phyloP scores from a whole-genome alignment of 495 filamentous ascomycete genomes.

The Neurospora sp. region DNA sequence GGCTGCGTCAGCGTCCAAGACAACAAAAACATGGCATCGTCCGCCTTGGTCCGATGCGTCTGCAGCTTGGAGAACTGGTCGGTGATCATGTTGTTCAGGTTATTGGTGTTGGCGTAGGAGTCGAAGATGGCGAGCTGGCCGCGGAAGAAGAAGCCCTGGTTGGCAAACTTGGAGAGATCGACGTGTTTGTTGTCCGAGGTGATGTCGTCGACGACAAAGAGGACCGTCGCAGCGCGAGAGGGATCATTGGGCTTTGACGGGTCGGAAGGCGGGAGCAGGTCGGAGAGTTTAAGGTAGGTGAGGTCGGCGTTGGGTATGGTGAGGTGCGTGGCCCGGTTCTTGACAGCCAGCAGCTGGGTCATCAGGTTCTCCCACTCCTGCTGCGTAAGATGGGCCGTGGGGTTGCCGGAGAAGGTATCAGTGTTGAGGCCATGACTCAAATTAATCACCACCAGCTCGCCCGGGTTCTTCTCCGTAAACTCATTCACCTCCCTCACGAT shows the following conservation, averaged over 20 bases:
- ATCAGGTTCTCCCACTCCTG: neutral
- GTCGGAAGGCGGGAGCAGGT: neutral
- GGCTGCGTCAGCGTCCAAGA: constrained; percentile 1
- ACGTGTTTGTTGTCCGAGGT: neutral
- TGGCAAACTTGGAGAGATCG: neutral
- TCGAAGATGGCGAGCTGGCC: neutral
- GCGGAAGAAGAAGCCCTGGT: neutral
- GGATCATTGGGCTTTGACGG: neutral
- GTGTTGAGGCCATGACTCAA: neutral
- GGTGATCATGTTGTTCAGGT: neutral
- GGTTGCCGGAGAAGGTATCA: neutral
- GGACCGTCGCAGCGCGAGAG: neutral
- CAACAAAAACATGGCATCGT: neutral
- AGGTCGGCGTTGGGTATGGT: neutral
- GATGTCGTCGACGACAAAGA: neutral
- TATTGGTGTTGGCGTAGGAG: neutral
- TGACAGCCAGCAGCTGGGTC: neutral
- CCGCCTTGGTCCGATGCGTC: neutral
- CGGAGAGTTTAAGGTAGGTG: neutral
- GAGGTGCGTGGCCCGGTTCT: neutral
- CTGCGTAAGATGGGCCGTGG: neutral
- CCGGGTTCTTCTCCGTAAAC: neutral
- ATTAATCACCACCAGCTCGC: neutral
- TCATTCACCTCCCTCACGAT: neutral
- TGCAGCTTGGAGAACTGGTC: neutral